These are phyloP conservation scores for Saccharomyces uvarum DNA, from an alignment of 1,139 yeast genomes.

Conservation along the genomic window DNA sequence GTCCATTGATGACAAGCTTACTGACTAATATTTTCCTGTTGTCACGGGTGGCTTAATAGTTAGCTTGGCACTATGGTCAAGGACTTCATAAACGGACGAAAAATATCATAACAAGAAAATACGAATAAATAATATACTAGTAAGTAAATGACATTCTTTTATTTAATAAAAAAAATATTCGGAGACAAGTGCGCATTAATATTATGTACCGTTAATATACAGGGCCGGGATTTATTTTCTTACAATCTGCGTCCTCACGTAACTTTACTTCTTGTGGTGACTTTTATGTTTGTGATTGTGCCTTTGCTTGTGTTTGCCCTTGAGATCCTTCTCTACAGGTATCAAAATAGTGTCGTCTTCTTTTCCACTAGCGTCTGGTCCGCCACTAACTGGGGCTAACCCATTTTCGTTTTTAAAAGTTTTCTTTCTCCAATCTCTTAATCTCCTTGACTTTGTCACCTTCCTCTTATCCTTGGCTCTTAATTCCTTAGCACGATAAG, in stretches of 20 bases:
- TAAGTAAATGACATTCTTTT: neutral
- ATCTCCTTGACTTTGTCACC: constrained; percentile 70
- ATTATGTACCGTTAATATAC: neutral
- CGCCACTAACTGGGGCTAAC: constrained; percentile 29
- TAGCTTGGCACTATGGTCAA: neutral
- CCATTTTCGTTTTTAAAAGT: constrained; percentile 66
- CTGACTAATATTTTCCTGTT: neutral
- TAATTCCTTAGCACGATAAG: constrained; percentile 73
- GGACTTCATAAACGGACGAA: neutral
- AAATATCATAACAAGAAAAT: neutral
- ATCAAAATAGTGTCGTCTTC: constrained; percentile 2
- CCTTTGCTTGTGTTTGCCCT: constrained; percentile 1
- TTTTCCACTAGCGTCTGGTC: neutral
- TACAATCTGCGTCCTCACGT: too few species aligned
- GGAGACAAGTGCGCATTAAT: neutral
- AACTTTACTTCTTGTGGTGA: neutral
- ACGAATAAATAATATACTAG: neutral
- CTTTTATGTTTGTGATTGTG: constrained; percentile 2
- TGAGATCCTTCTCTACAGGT: constrained; percentile 1
- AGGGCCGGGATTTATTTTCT: neutral
- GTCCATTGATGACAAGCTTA: neutral
- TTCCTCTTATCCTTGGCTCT: constrained; percentile 75
- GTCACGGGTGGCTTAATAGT: neutral
- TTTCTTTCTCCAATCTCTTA: constrained; percentile 84
- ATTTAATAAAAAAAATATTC: neutral